Conservation (phyloP, 2,329 filamentous ascomycete species). For the Botrytis sinoallii region DNA sequence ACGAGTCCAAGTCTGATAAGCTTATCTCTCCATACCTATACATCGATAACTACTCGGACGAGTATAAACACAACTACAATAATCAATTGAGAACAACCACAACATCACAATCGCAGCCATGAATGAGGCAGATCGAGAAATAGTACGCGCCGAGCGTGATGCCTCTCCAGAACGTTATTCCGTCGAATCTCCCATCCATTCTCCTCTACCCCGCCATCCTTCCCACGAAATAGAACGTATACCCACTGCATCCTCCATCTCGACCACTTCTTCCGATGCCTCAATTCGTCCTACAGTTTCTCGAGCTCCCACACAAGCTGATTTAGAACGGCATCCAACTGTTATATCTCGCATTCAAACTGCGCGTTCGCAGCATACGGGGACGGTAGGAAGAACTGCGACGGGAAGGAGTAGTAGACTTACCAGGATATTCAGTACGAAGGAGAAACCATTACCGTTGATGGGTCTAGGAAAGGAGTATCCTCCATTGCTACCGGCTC, state of each 20-base stretch:
- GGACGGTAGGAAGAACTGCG: constrained; percentile 61
- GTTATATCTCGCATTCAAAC: constrained; percentile 70
- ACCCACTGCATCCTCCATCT: constrained; percentile 51
- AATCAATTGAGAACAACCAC: constrained; percentile 1
- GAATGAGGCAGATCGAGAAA: constrained; percentile 34
- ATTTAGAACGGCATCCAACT: constrained; percentile 67
- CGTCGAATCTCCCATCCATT: constrained; percentile 22
- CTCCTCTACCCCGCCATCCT: constrained; percentile 27
- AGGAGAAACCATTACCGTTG: constrained; percentile 56
- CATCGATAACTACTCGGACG: background rate
- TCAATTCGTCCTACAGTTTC: constrained; percentile 49
- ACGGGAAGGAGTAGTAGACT: constrained; percentile 44
- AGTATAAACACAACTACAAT: background rate
- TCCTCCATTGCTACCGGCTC: constrained; percentile 65
- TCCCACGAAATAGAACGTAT: constrained; percentile 60
- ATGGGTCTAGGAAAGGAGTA: constrained; percentile 75
- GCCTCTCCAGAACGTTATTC: constrained; percentile 45
- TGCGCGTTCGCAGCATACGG: constrained; percentile 65
- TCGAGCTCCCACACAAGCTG: constrained; percentile 60
- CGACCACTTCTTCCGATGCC: constrained; percentile 38
- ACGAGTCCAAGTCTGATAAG: background rate
- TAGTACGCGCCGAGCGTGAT: constrained; percentile 45
- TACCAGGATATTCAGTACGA: constrained; percentile 37
- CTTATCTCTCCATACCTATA: background rate
- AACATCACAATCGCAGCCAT: constrained; percentile 24